phyloP scores from a whole-genome alignment of 73 alveolate genomes.

The Tetrahymena thermophila region DNA sequence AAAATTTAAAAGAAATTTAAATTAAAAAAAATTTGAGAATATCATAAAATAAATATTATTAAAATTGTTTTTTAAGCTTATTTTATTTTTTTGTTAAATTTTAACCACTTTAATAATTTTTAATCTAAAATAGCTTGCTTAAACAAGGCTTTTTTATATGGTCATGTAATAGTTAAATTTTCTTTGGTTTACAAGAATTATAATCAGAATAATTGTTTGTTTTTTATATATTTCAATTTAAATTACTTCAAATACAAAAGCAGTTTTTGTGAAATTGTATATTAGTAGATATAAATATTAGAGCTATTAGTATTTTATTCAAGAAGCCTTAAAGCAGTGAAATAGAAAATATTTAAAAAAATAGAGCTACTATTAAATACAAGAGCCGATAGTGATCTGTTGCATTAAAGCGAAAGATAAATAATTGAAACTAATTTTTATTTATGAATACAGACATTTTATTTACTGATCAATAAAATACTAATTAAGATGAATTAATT shows the following conservation, averaged over 20 bases:
- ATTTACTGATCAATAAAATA: not conserved
- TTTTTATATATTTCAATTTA: not conserved
- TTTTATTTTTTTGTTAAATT: no score
- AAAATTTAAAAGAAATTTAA: no score
- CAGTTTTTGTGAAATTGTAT: not conserved
- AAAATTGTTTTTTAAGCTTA: no score
- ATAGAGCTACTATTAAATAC: not conserved
- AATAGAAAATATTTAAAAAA: no score
- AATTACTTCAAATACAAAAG: not conserved
- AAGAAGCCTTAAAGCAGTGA: not conserved
- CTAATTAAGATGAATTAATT: not conserved
- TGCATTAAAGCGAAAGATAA: not conserved
- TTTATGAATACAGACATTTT: not conserved
- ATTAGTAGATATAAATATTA: not conserved
- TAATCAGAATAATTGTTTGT: not conserved
- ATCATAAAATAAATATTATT: no score
- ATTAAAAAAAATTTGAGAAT: no score
- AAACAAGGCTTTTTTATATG: no score
- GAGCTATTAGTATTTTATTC: no score
- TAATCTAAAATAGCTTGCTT: no score
- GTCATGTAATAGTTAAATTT: no score
- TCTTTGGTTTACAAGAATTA: not conserved
- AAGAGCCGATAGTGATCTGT: not conserved
- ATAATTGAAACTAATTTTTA: not conserved
- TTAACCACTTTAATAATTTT: no score